A percentile compares a stretch with the other conserved stretches of the same genome.
phyloP scores from a whole-genome alignment of 2,329 filamentous ascomycete species.

The Xylariaceae sp. region DNA sequence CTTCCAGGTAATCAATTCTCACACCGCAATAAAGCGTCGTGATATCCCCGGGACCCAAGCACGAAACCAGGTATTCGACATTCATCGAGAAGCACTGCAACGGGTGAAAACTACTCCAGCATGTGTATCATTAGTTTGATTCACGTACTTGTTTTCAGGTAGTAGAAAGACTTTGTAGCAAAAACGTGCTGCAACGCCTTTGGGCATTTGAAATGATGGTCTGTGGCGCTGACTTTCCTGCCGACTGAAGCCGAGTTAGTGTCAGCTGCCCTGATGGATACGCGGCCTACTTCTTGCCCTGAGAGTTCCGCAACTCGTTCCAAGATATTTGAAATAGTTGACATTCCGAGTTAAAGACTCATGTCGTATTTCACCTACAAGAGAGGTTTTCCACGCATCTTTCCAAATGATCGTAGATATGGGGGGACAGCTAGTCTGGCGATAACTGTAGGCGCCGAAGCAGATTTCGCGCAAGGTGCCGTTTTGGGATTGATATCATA shows the following conservation, averaged over 20 bases:
- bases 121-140: background rate
- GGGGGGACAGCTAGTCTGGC: background rate
- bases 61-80: background rate
- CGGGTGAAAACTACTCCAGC: background rate
- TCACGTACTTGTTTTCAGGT: no score
- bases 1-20: no score
- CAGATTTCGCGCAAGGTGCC: background rate
- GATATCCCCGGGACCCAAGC: background rate
- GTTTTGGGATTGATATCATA: conserved; percentile 13
- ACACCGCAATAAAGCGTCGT: background rate
- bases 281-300: background rate
- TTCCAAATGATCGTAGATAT: background rate
- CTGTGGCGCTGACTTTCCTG: background rate
- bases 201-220: background rate
- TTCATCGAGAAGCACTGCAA: background rate
- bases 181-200: background rate
- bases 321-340: background rate
- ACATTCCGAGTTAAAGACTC: background rate
- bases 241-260: background rate
- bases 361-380: background rate
- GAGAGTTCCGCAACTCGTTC: background rate
- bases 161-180: background rate
- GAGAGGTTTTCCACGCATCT: background rate
- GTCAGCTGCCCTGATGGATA: background rate
- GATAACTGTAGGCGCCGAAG: background rate